phyloP scores from a whole-genome alignment of 2,329 filamentous ascomycete genomes.

The Alternaria angustiovoidea region DNA sequence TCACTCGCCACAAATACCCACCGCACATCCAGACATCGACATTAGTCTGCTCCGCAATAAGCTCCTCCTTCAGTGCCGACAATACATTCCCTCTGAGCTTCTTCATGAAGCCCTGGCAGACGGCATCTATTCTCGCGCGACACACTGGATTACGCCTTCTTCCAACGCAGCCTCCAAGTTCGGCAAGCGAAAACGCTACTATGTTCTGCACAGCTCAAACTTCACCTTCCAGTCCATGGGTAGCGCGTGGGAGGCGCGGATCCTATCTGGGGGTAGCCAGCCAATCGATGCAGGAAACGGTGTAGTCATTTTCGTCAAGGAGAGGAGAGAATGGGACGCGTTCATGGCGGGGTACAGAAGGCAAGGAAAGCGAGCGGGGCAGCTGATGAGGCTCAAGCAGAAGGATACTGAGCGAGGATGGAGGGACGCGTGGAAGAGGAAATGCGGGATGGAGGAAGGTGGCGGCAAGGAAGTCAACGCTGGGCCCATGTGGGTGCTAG shows the following conservation, averaged over 20 bases:
- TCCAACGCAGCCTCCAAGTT: conserved; percentile 23
- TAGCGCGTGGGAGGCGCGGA: conserved; percentile 34
- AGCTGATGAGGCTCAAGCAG: conserved; percentile 30
- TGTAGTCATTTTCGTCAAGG: conserved; percentile 35
- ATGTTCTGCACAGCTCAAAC: conserved; percentile 29
- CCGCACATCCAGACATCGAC: conserved; percentile 37
- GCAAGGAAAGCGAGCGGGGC: conserved; percentile 32
- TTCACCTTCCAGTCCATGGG: conserved; percentile 30
- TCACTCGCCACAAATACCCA: conserved; percentile 33
- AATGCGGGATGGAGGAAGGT: conserved; percentile 31
- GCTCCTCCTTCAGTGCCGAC: conserved; percentile 34
- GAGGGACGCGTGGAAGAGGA: conserved; percentile 36
- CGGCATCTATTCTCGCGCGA: conserved; percentile 34
- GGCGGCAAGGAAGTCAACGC: conserved; percentile 33
- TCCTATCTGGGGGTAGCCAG: conserved; percentile 27
- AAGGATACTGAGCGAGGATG: conserved; percentile 31
- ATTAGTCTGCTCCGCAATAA: conserved; percentile 38
- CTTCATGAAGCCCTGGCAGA: conserved; percentile 34
- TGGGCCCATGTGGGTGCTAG: conserved; percentile 39
- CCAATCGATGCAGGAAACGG: conserved; percentile 38
- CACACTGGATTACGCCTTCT: conserved; percentile 34
- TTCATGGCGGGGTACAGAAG: conserved; percentile 35
- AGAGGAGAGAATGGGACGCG: conserved; percentile 32
- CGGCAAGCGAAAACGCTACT: conserved; percentile 35
- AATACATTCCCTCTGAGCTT: conserved; percentile 26